A percentile compares a stretch with the other conserved stretches of the same genome.
Evolutionary conservation across 179 eudicot genomes (phyloP).

Genomic region (Gypsophila paniculata): DNA sequence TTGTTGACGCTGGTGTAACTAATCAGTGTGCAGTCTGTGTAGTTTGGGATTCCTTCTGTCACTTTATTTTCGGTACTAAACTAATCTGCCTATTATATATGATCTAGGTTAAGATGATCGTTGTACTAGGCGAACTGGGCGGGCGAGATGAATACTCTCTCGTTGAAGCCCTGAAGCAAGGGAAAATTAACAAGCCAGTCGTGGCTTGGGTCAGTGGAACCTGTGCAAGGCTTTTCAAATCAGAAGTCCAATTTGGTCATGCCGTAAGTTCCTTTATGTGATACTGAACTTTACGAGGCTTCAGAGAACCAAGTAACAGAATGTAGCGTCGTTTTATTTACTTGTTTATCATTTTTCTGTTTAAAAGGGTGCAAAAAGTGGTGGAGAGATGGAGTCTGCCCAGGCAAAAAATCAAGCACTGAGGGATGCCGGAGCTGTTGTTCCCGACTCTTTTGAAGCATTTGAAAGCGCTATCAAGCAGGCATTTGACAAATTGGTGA

Average conservation of each 20-base stretch:
- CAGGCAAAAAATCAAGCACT: slow-evolving; percentile 98
- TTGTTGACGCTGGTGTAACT: too few species aligned
- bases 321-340: slow-evolving; percentile 3
- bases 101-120: slow-evolving; percentile 80
- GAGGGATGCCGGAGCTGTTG: slow-evolving; percentile 85
- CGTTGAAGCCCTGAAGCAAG: slow-evolving; percentile 95
- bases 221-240: slow-evolving; percentile 94
- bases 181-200: slow-evolving; percentile 86
- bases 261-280: slow-evolving; percentile 54
- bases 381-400: slow-evolving; percentile 97
- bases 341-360: slow-evolving; percentile 9
- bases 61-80: slow-evolving; percentile 12
- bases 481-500: slow-evolving; percentile 79
- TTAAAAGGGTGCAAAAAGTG: slow-evolving; percentile 91
- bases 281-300: neutral
- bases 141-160: slow-evolving; percentile 98
- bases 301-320: neutral
- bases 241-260: slow-evolving; percentile 99
- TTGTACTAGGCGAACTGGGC: slow-evolving; percentile 98
- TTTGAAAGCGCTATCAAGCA: slow-evolving; percentile 77
- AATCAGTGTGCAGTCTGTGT: neutral
- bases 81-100: neutral
- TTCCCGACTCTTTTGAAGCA: slow-evolving; percentile 93
- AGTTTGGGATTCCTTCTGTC: neutral
- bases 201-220: slow-evolving; percentile 99